phyloP scores from a whole-genome alignment of 495 filamentous ascomycete species.

The Neurospora sp. region DNA sequence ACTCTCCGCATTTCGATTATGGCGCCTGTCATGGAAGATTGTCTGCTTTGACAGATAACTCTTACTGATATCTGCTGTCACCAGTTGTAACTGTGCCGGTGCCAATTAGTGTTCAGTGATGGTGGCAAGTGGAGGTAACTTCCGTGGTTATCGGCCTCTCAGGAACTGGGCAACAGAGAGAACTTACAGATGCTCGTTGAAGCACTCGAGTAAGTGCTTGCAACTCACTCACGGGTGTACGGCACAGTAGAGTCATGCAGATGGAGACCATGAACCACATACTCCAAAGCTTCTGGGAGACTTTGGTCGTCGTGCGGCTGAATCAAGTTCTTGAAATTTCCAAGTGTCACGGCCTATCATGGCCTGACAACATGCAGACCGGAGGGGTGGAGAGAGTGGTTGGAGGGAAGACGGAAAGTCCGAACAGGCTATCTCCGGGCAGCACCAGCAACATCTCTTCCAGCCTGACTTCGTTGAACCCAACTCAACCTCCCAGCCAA shows the following conservation, averaged over 20 bases:
- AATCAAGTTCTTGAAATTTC: not conserved
- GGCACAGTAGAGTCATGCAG: not conserved
- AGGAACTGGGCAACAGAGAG: not conserved
- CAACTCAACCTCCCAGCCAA: not conserved
- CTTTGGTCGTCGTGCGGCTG: not conserved
- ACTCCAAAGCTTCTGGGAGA: not conserved
- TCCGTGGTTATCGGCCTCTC: no score
- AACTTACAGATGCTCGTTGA: not conserved
- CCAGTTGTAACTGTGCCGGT: no score
- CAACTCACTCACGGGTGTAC: not conserved
- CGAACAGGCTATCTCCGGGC: no score
- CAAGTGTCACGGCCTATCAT: not conserved
- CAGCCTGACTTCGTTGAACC: not conserved
- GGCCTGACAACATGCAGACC: not conserved
- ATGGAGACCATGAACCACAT: not conserved
- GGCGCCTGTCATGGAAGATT: not conserved
- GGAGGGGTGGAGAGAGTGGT: no score
- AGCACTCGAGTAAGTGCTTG: not conserved
- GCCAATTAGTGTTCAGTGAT: no score
- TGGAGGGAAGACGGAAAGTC: no score
- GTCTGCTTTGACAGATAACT: not conserved
- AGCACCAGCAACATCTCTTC: no score
- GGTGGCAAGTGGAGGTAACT: no score
- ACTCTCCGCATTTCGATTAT: not conserved
- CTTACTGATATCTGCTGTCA: no score